Conservation (phyloP, 176 grass and related monocot species). For the Saccharum spontaneum region DNA sequence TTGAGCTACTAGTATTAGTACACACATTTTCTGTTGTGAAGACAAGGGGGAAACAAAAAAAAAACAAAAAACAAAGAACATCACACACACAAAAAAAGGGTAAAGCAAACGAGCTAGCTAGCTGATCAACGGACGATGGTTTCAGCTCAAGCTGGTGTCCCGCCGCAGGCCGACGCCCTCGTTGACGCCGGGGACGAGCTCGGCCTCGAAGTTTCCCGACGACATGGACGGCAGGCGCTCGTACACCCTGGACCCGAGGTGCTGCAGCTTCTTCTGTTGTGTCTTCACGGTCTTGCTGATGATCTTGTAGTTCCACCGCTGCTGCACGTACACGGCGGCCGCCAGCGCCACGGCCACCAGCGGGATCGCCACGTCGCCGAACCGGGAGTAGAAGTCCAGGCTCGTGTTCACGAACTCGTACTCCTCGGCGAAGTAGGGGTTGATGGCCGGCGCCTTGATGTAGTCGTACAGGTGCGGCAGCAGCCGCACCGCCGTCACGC, state of each 20-base stretch:
- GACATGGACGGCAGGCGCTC: constrained; percentile 88
- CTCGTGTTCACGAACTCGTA: constrained; percentile 90
- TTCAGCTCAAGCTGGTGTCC: constrained; percentile 32
- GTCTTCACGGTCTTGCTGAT: constrained; percentile 70
- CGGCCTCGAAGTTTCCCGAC: constrained; percentile 68
- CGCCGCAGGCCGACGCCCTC: constrained; percentile 28
- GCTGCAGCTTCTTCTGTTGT: constrained; percentile 81
- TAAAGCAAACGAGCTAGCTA: neutral
- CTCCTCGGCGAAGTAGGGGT: constrained; percentile 85
- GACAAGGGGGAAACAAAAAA: neutral
- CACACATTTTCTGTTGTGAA: constrained; percentile 29
- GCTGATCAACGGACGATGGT: neutral
- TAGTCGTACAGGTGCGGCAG: constrained; percentile 92
- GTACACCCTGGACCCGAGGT: constrained; percentile 80
- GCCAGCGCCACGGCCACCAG: constrained; percentile 55
- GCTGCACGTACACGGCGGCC: constrained; percentile 68
- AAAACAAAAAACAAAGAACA: neutral
- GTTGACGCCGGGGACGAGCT: constrained; percentile 69
- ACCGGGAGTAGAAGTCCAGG: constrained; percentile 86
- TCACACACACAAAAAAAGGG: neutral
- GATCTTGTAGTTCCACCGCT: constrained; percentile 86
- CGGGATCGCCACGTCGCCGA: constrained; percentile 82
- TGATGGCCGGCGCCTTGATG: constrained; percentile 70
- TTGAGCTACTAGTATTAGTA: constrained; percentile 9
- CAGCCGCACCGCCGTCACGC: constrained; percentile 70